phyloP scores from a whole-genome alignment of 2,329 filamentous ascomycete genomes.

The Anthostomella pinea region DNA sequence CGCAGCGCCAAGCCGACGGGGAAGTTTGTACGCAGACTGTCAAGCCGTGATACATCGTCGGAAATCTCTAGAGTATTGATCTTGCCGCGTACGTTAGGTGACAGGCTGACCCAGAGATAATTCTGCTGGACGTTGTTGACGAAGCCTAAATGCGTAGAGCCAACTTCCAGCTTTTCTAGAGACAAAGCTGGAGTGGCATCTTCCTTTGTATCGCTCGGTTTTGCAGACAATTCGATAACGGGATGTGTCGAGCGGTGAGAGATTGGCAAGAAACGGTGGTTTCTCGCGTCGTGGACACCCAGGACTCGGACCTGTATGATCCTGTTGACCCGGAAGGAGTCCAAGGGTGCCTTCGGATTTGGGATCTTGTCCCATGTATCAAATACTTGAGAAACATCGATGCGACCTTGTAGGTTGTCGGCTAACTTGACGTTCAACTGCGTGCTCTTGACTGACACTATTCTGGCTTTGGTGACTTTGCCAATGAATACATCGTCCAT shows the following conservation, averaged over 20 bases:
- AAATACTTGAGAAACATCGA: slow-evolving; percentile 89
- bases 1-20: slow-evolving; percentile 86
- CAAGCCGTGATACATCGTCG: slow-evolving; percentile 77
- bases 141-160: slow-evolving; percentile 74
- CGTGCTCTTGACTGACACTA: slow-evolving; percentile 83
- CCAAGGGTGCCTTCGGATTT: slow-evolving; percentile 77
- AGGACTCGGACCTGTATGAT: slow-evolving; percentile 73
- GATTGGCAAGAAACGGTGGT: slow-evolving; percentile 88
- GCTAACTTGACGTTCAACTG: slow-evolving; percentile 89
- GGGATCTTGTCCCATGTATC: slow-evolving; percentile 84
- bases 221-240: slow-evolving; percentile 84
- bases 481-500: slow-evolving; percentile 74
- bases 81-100: slow-evolving; percentile 81
- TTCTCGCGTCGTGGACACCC: slow-evolving; percentile 85
- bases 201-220: slow-evolving; percentile 61
- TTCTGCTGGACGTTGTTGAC: slow-evolving; percentile 84
- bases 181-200: slow-evolving; percentile 52
- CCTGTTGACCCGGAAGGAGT: slow-evolving; percentile 68
- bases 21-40: slow-evolving; percentile 75
- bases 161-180: slow-evolving; percentile 69
- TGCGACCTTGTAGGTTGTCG: slow-evolving; percentile 85
- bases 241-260: slow-evolving; percentile 79
- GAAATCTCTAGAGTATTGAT: slow-evolving; percentile 81
- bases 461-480: slow-evolving; percentile 68
- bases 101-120: slow-evolving; percentile 86